phyloP scores from a whole-genome alignment of 169 alveolate species.

The Plasmodium sp. region DNA sequence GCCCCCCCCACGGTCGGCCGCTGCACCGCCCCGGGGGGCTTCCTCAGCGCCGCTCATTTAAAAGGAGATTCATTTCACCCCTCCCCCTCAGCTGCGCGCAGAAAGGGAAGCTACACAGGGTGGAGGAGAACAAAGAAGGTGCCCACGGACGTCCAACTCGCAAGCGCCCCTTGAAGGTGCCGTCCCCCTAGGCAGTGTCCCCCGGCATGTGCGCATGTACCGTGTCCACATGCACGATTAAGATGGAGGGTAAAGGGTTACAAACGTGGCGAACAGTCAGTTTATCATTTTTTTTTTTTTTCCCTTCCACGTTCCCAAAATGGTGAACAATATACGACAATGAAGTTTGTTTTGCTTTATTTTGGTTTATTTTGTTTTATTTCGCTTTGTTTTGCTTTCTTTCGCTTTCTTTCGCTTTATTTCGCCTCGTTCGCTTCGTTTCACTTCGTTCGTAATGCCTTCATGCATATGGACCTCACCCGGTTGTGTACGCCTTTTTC shows the following conservation, averaged over 20 bases:
- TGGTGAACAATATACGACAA: not conserved
- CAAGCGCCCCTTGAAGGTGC: not conserved
- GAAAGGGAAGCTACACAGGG: not conserved
- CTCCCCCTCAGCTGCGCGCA: not conserved
- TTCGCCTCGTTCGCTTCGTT: not conserved
- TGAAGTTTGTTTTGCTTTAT: no score
- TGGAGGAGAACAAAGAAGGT: not conserved
- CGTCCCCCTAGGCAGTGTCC: not conserved
- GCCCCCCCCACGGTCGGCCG: not conserved
- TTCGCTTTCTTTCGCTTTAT: not conserved
- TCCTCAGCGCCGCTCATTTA: not conserved
- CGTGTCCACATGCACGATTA: not conserved
- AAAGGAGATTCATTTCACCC: not conserved
- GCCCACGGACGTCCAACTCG: not conserved
- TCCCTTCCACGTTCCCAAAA: not conserved
- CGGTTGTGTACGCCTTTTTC: not conserved
- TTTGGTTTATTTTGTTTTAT: no score
- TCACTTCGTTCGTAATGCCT: not conserved
- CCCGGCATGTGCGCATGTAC: not conserved
- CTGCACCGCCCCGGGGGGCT: not conserved
- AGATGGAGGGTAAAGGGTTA: not conserved
- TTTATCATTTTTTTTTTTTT: no score
- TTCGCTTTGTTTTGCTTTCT: not conserved
- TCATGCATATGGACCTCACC: not conserved
- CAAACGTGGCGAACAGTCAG: not conserved